These are phyloP conservation scores for Ogataea minuta DNA, from an alignment of 805 yeast genomes.

Conservation along the genomic window DNA sequence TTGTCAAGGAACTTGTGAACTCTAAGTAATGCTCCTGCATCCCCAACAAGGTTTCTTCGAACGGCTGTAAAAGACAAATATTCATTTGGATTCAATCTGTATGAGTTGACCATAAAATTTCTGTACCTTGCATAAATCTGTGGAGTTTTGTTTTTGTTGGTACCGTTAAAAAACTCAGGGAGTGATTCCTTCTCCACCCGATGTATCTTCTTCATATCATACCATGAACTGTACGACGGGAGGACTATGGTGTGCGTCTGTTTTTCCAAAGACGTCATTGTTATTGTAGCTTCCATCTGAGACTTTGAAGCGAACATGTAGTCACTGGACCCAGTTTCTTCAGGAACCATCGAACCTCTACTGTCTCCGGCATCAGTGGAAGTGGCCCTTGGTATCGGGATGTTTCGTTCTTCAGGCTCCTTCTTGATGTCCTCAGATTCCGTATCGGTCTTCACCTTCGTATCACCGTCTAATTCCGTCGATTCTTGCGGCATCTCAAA, in stretches of 20 bases:
- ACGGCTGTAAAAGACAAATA: conserved; percentile 87
- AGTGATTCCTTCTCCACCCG: conserved; percentile 77
- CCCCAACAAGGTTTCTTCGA: conserved; percentile 87
- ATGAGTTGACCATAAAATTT: conserved; percentile 85
- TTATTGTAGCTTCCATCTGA: conserved; percentile 16
- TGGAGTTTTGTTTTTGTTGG: conserved; percentile 73
- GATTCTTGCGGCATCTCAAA: too few relatives aligned
- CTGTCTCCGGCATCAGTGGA: neutral
- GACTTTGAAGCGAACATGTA: conserved; percentile 3
- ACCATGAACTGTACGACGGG: conserved; percentile 90
- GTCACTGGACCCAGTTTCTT: neutral
- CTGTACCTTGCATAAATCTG: conserved; percentile 77
- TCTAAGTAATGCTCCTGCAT: conserved; percentile 84
- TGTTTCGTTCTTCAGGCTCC: conserved; percentile 3
- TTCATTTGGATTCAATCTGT: conserved; percentile 85
- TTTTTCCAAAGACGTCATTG: conserved; percentile 20
- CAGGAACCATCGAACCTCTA: neutral
- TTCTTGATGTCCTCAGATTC: conserved; percentile 14
- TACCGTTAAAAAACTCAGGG: conserved; percentile 76
- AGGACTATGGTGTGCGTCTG: conserved; percentile 84
- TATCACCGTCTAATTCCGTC: neutral
- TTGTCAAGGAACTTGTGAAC: conserved; percentile 79
- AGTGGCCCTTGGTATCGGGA: neutral
- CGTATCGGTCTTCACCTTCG: conserved; percentile 3
- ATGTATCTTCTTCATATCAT: conserved; percentile 67